These are phyloP conservation scores for Fusarium gaditjirri DNA, from an alignment of 2,329 filamentous ascomycete species.

Conservation along the genomic window DNA sequence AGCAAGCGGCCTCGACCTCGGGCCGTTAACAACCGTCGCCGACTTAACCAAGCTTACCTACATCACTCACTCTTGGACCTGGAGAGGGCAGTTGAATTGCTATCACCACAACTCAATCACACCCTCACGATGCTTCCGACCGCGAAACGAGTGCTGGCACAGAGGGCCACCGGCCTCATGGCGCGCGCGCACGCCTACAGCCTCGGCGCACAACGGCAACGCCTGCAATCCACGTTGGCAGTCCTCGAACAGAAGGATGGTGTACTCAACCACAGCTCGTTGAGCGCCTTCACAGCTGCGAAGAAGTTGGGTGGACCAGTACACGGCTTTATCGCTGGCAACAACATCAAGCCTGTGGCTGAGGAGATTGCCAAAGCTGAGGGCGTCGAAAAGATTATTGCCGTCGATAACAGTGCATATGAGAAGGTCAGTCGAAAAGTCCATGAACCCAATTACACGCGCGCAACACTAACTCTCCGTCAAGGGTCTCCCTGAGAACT, in stretches of 20 bases:
- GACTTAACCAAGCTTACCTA: conserved; percentile 29
- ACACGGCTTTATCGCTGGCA: conserved; percentile 88
- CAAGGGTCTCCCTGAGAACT: conserved; percentile 91
- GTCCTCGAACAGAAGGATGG: conserved; percentile 94
- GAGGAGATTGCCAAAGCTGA: conserved; percentile 88
- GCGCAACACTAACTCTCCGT: conserved; percentile 20
- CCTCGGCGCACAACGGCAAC: conserved; percentile 47
- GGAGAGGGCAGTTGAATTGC: conserved; percentile 24
- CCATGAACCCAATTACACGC: not conserved
- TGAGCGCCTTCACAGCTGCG: conserved; percentile 87
- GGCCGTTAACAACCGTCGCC: conserved; percentile 53
- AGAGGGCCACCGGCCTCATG: conserved; percentile 43
- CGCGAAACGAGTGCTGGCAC: conserved; percentile 44
- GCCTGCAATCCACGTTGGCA: conserved; percentile 86
- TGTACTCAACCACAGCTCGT: conserved; percentile 82
- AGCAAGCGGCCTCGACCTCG: conserved; percentile 47
- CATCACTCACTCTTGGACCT: conserved; percentile 19
- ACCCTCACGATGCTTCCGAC: conserved; percentile 47
- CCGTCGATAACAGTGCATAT: conserved; percentile 88
- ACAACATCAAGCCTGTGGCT: conserved; percentile 78
- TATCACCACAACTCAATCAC: conserved; percentile 24
- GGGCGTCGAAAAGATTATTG: conserved; percentile 91
- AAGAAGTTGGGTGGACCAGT: conserved; percentile 86
- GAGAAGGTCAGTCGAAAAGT: conserved; percentile 75
- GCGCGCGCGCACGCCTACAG: conserved; percentile 40